Evolutionary conservation across 768 basidiomycete genomes (phyloP).

Genomic region (Hemileccinum impolitum): DNA sequence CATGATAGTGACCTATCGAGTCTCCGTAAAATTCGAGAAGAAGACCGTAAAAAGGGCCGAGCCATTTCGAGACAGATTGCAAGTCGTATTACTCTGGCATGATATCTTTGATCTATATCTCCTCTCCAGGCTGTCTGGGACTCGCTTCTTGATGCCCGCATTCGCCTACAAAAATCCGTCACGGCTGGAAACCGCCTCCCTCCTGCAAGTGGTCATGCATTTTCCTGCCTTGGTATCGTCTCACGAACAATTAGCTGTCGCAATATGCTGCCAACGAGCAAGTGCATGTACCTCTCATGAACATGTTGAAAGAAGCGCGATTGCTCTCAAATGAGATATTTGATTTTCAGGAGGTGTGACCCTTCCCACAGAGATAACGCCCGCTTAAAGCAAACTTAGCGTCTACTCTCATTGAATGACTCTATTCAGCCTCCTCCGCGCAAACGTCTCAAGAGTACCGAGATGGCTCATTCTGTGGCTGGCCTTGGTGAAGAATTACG

Average conservation of each 20-base stretch:
- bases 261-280: slow-evolving; percentile 30
- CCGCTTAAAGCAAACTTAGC: slow-evolving; percentile 34
- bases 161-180: slow-evolving; percentile 83
- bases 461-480: slow-evolving; percentile 3
- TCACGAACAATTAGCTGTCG: slow-evolving; percentile 30
- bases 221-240: slow-evolving; percentile 2
- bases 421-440: slow-evolving; percentile 46
- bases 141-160: slow-evolving; percentile 82
- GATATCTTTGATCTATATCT: slow-evolving; percentile 4
- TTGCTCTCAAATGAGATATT: slow-evolving; percentile 64
- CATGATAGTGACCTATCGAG: slow-evolving; percentile 43
- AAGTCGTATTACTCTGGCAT: slow-evolving; percentile 29
- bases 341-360: slow-evolving; percentile 61
- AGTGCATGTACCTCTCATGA: slow-evolving; percentile 44
- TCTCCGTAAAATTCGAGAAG: slow-evolving; percentile 58
- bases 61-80: slow-evolving; percentile 85
- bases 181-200: slow-evolving; percentile 65
- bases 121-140: slow-evolving; percentile 74
- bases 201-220: slow-evolving; percentile 39
- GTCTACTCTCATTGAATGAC: slow-evolving; percentile 46
- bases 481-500: slow-evolving; percentile 31
- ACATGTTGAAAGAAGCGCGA: slow-evolving; percentile 59
- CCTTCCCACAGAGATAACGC: slow-evolving; percentile 3
- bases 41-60: slow-evolving; percentile 77
- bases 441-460: slow-evolving; percentile 51